Conservation (phyloP, 352 stramenopile species). For the Phytophthora cactorum region DNA sequence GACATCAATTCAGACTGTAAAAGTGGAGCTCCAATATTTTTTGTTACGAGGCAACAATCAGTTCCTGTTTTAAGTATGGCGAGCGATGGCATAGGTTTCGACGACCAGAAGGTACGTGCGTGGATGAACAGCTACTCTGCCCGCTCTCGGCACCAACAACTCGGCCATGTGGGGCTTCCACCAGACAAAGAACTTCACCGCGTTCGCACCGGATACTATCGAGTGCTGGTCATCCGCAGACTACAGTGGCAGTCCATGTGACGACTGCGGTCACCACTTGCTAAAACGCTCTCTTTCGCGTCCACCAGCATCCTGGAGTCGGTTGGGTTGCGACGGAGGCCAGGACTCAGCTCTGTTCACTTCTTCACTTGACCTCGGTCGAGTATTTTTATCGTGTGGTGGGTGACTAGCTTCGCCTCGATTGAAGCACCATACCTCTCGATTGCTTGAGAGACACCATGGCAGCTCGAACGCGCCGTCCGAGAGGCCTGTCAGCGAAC, state of each 20-base stretch:
- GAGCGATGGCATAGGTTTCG: constrained; percentile 15
- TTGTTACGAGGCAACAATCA: constrained; percentile 16
- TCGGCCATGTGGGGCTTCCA: constrained; percentile 26
- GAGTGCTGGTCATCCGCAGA: constrained; percentile 23
- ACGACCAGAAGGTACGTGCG: constrained; percentile 20
- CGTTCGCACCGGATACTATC: constrained; percentile 29
- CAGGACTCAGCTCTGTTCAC: constrained; percentile 7
- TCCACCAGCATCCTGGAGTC: constrained; percentile 7
- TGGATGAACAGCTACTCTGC: constrained; percentile 30
- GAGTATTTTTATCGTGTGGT: constrained; percentile 34
- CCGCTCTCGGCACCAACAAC: constrained; percentile 17
- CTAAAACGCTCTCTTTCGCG: constrained; percentile 41
- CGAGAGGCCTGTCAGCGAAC: constrained; percentile 55
- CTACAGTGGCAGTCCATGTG: constrained; percentile 6
- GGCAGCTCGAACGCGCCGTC: constrained; percentile 36
- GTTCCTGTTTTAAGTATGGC: not conserved
- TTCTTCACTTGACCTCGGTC: constrained; percentile 31
- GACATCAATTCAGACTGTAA: not conserved
- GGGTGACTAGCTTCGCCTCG: no score
- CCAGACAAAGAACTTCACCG: constrained; percentile 27
- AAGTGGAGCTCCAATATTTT: constrained; percentile 2
- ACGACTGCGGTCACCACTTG: constrained; percentile 16
- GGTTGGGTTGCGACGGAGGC: constrained; percentile 3
- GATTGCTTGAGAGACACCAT: constrained; percentile 20
- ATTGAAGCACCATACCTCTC: not conserved